These are phyloP conservation scores for Hordeum vulgare DNA, from an alignment of 176 grass and related monocot species.

Conservation along the genomic window DNA sequence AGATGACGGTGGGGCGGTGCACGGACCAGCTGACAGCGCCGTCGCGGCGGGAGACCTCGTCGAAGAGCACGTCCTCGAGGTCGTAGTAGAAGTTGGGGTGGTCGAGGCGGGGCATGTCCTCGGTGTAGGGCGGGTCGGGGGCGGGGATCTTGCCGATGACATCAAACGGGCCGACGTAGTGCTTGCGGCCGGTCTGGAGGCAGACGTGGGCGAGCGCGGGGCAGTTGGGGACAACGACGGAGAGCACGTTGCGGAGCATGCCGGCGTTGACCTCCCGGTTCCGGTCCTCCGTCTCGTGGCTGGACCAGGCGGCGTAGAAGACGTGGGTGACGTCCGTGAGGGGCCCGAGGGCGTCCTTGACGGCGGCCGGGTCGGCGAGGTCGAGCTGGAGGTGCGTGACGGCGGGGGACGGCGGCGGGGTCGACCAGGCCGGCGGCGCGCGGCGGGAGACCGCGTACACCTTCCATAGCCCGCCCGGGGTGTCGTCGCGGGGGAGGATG, in stretches of 20 bases:
- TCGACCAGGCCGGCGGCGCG: conserved; percentile 22
- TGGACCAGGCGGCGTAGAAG: not conserved
- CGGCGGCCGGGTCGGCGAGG: conserved; percentile 23
- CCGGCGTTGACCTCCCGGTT: conserved; percentile 30
- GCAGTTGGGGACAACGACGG: conserved; percentile 28
- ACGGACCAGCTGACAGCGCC: conserved; percentile 1
- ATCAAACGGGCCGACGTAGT: conserved; percentile 35
- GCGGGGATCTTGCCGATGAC: not conserved
- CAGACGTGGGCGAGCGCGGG: conserved; percentile 9
- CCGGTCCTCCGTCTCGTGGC: conserved; percentile 9
- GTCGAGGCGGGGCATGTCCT: conserved; percentile 29
- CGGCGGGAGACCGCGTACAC: conserved; percentile 39
- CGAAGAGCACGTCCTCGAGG: conserved; percentile 43
- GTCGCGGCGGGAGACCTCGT: conserved; percentile 13
- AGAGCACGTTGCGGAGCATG: conserved; percentile 62
- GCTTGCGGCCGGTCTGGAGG: not conserved
- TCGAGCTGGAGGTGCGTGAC: conserved; percentile 35
- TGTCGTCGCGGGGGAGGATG: conserved; percentile 42
- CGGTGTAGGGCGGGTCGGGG: not conserved
- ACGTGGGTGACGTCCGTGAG: not conserved
- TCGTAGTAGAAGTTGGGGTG: conserved; percentile 26
- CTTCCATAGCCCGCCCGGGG: conserved; percentile 54
- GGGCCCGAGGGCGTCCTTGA: conserved; percentile 12
- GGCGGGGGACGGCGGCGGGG: not conserved
- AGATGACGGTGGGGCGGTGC: conserved; percentile 50